Percentiles rank a stretch among this genome's conserved stretches.
These are phyloP conservation scores for Hericium alpestre DNA, from an alignment of 768 basidiomycete genomes.

Conservation along the genomic window DNA sequence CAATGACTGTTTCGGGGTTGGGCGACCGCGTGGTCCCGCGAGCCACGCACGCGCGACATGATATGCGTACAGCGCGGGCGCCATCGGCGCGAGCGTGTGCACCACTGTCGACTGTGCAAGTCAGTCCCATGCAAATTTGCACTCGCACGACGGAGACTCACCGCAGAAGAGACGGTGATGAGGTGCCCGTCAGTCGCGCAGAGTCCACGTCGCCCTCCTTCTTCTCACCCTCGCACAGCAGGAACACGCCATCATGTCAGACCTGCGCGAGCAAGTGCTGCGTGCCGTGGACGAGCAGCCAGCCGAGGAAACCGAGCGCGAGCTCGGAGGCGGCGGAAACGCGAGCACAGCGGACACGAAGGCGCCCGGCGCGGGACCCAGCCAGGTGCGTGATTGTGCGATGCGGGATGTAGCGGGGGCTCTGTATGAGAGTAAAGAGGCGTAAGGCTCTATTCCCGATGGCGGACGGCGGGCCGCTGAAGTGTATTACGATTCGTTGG, in stretches of 20 bases:
- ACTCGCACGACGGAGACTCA: neutral
- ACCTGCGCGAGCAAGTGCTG: neutral
- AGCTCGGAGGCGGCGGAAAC: neutral
- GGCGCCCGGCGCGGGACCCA: neutral
- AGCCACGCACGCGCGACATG: neutral
- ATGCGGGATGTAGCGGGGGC: too few species aligned
- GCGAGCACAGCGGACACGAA: neutral
- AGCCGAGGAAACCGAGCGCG: neutral
- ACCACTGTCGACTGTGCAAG: neutral
- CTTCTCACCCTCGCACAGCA: neutral
- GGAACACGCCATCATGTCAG: neutral
- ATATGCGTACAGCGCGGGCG: neutral
- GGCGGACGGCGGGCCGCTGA: too few species aligned
- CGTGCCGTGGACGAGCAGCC: neutral
- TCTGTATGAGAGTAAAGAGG: too few species aligned
- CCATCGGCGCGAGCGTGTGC: neutral
- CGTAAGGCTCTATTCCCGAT: too few species aligned
- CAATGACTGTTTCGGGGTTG: neutral
- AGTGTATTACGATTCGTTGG: too few species aligned
- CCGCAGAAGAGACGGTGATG: neutral
- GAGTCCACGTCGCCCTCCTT: neutral
- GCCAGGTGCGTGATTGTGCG: neutral
- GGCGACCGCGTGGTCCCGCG: neutral
- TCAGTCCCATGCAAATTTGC: neutral
- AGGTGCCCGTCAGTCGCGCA: neutral